phyloP scores from a whole-genome alignment of 768 basidiomycete species.

The Lentinula sp. region DNA sequence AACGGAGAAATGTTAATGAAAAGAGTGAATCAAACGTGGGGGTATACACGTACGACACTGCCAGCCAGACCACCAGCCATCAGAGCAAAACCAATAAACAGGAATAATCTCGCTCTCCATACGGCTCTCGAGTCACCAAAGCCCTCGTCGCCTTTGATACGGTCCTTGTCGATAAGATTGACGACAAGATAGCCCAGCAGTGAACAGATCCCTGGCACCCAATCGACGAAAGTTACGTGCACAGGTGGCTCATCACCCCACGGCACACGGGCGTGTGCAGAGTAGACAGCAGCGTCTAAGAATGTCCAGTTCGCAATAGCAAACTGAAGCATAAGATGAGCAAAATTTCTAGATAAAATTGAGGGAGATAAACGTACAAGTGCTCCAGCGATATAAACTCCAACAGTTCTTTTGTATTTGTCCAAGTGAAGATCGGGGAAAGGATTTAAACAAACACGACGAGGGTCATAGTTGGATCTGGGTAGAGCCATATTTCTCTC shows the following conservation, averaged over 20 bases:
- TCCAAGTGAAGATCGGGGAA: conserved; percentile 74
- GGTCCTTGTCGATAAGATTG: conserved; percentile 93
- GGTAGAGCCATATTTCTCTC: conserved; percentile 35
- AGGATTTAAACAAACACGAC: conserved; percentile 72
- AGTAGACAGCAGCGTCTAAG: conserved; percentile 87
- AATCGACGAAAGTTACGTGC: conserved; percentile 90
- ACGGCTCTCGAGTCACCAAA: conserved; percentile 82
- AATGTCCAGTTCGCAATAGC: conserved; percentile 94
- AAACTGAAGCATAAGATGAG: conserved; percentile 50
- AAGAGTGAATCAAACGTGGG: background rate
- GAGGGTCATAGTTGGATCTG: conserved; percentile 59
- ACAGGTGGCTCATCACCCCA: conserved; percentile 49
- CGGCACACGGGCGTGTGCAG: conserved; percentile 77
- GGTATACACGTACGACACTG: conserved; percentile 67
- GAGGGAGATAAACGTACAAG: conserved; percentile 54
- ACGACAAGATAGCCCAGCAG: conserved; percentile 89
- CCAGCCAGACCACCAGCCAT: conserved; percentile 99
- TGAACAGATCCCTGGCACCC: conserved; percentile 94
- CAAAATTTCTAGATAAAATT: background rate
- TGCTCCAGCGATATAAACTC: conserved; percentile 88
- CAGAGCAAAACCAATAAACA: conserved; percentile 93
- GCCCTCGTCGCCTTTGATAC: conserved; percentile 71
- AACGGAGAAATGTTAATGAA: background rate
- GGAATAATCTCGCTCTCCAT: conserved; percentile 83
- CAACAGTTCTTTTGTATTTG: conserved; percentile 74